Percentiles rank a stretch among this genome's conserved stretches.
These are phyloP conservation scores for Coleophoma crateriformis DNA, from an alignment of 2,329 filamentous ascomycete genomes.

Conservation along the genomic window DNA sequence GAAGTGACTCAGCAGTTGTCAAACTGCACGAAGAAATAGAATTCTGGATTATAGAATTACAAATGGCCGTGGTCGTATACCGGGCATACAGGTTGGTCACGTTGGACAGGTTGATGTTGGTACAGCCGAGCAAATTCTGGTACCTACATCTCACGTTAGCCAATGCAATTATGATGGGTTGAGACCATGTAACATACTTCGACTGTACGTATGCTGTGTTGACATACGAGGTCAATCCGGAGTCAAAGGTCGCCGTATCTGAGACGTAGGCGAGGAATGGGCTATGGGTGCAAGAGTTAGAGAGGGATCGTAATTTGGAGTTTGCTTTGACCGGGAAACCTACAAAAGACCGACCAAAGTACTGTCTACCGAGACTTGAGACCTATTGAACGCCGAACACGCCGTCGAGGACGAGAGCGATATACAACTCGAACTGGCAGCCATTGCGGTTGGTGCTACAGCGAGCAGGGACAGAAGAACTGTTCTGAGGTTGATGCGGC, in stretches of 20 bases:
- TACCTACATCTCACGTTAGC: constrained; percentile 54
- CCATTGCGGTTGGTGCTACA: constrained; percentile 20
- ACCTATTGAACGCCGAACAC: constrained; percentile 67
- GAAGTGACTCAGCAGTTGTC: constrained; percentile 56
- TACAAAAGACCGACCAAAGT: constrained; percentile 59
- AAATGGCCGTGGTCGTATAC: constrained; percentile 87
- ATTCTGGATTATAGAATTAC: constrained; percentile 90
- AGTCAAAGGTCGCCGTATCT: constrained; percentile 71
- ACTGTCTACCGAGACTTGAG: constrained; percentile 64
- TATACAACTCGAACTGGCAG: constrained; percentile 40
- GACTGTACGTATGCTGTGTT: constrained; percentile 66
- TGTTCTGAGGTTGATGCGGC: constrained; percentile 15
- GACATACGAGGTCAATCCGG: constrained; percentile 67
- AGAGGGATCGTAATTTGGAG: constrained; percentile 6
- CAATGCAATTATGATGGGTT: constrained; percentile 1
- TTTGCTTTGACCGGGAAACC: constrained; percentile 26
- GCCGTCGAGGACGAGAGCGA: constrained; percentile 63
- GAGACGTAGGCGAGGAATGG: constrained; percentile 83
- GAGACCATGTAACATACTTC: constrained; percentile 53
- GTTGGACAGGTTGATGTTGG: constrained; percentile 69
- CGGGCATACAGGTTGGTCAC: constrained; percentile 82
- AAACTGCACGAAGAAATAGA: constrained; percentile 68
- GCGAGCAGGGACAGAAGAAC: constrained; percentile 23
- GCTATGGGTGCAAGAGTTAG: constrained; percentile 38
- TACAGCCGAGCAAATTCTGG: constrained; percentile 73